Base-by-base conservation (phyloP, 1,284 basidiomycete genomes). In the Microbotryomycetes sp. region DNA sequence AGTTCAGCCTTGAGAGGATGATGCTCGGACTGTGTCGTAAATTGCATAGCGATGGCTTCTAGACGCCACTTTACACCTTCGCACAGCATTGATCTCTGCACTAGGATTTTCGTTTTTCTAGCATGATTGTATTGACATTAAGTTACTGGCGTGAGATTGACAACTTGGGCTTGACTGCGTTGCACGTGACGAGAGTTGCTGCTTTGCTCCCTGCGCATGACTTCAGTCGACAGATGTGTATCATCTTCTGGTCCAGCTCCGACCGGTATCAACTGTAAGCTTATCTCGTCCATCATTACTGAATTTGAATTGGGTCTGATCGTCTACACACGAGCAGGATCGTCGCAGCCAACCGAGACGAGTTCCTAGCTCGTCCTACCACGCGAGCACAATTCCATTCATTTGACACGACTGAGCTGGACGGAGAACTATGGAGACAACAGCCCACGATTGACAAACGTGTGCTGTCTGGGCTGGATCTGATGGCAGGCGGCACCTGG, bases 11-110 rank as follows among this genome's bases (percentile, higher is more conserved):
- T 66, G 87, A 89, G 74, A 77, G 82, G 67, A 87, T 90, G 73
- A 89, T 88, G 72, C 78, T 89, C 46, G 85, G 87, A 7, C 73
- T 90, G 29, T 81, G 85, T 63, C 81, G 84, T 73, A 88, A 86
- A 76, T 74, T 90, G 76, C 88, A 88, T 68, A 85, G 89, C 62
- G 86, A 89, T 73, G 88, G 88, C 22, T 71, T 89, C 69, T 89
- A 78, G n/a, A n/a, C n/a, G n/a, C n/a, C n/a, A n/a, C n/a, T n/a
- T n/a, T n/a, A n/a, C n/a, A n/a, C n/a, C n/a, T n/a, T n/a, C n/a
- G n/a, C n/a, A n/a, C n/a, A n/a, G n/a, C n/a, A n/a, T n/a, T n/a
- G n/a, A n/a, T n/a, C n/a, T n/a, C n/a, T n/a, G n/a, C n/a, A n/a
- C n/a, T n/a, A n/a, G n/a, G n/a, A n/a, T n/a, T n/a, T n/a, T n/a